Evolutionary conservation across 2,329 filamentous ascomycete species (phyloP).

Genomic region (Teratosphaeria pseudoeucalypti): DNA sequence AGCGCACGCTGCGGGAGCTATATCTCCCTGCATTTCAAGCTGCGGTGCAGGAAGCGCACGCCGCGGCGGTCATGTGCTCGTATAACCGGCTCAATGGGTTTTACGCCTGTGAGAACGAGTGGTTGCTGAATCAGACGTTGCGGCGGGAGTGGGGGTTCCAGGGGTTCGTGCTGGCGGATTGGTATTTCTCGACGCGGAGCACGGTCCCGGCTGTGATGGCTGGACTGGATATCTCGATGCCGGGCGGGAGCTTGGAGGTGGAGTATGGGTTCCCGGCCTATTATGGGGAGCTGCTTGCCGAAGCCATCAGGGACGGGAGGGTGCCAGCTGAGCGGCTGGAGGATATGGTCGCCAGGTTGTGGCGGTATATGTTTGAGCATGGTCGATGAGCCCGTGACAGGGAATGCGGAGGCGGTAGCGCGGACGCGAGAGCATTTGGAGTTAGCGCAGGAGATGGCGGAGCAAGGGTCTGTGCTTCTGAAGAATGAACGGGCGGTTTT

Average conservation of each 20-base stretch:
- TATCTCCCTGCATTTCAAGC: constrained; percentile 70
- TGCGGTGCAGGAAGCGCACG: constrained; percentile 58
- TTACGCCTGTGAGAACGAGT: constrained; percentile 54
- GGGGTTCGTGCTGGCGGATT: constrained; percentile 56
- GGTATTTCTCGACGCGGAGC: constrained; percentile 59
- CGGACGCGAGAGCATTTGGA: background rate
- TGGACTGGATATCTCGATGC: constrained; percentile 78
- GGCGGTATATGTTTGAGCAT: background rate
- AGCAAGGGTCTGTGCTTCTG: background rate
- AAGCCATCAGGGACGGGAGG: background rate
- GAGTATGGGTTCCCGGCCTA: background rate
- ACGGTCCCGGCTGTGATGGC: constrained; percentile 57
- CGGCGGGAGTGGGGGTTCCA: constrained; percentile 59
- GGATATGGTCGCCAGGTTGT: background rate
- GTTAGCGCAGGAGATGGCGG: background rate
- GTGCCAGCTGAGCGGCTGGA: background rate
- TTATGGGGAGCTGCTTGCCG: background rate
- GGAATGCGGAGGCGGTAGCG: background rate
- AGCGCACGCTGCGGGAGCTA: constrained; percentile 56
- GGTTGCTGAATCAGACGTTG: constrained; percentile 57
- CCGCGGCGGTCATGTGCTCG: constrained; percentile 60
- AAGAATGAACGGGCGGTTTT: background rate
- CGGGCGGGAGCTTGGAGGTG: constrained; percentile 36
- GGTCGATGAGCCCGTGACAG: background rate
- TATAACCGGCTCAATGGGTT: constrained; percentile 68